A percentile compares a stretch with the other conserved stretches of the same genome.
Conservation (phyloP, 139 green algal genomes). For the Edaphochlamys debaryana region DNA sequence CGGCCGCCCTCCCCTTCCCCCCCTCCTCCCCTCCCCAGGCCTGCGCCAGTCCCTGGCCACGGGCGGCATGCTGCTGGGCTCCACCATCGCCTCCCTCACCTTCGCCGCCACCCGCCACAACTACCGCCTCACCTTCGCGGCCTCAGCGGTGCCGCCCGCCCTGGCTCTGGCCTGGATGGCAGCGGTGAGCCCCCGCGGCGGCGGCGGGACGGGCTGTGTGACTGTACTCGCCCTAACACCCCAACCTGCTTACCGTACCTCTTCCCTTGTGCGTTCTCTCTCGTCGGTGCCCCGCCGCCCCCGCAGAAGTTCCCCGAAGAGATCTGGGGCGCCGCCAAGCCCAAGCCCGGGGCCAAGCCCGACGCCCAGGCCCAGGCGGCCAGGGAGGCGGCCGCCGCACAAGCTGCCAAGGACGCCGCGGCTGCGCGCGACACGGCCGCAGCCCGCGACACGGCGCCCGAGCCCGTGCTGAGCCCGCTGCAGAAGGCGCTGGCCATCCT, state of each 20-base stretch:
- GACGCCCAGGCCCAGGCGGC: too few relatives aligned
- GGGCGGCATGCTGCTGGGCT: constrained; percentile 76
- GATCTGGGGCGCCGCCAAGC: too few relatives aligned
- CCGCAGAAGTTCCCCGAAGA: constrained; percentile 50
- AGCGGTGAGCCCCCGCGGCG: constrained; percentile 3
- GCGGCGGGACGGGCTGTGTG: too few relatives aligned
- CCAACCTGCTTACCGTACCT: too few relatives aligned
- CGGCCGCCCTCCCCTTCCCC: too few relatives aligned
- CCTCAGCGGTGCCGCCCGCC: constrained; percentile 64
- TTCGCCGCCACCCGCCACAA: constrained; percentile 70
- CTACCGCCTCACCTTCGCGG: constrained; percentile 79
- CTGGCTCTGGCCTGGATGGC: constrained; percentile 69
- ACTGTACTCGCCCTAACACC: too few relatives aligned
- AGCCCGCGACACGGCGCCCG: not conserved
- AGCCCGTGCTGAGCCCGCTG: constrained; percentile 33
- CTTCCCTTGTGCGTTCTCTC: too few relatives aligned
- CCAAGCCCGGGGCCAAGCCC: not conserved
- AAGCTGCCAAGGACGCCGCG: too few relatives aligned
- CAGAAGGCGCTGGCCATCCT: constrained; percentile 64
- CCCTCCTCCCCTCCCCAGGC: constrained; percentile 9
- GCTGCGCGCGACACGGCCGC: too few relatives aligned
- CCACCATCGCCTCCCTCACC: constrained; percentile 59
- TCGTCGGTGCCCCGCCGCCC: not conserved
- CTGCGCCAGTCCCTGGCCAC: constrained; percentile 81
- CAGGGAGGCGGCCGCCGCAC: too few relatives aligned